Percentiles rank a stretch among this genome's conserved stretches.
phyloP scores from a whole-genome alignment of 352 stramenopile genomes.

The Pythium pyrilobum region DNA sequence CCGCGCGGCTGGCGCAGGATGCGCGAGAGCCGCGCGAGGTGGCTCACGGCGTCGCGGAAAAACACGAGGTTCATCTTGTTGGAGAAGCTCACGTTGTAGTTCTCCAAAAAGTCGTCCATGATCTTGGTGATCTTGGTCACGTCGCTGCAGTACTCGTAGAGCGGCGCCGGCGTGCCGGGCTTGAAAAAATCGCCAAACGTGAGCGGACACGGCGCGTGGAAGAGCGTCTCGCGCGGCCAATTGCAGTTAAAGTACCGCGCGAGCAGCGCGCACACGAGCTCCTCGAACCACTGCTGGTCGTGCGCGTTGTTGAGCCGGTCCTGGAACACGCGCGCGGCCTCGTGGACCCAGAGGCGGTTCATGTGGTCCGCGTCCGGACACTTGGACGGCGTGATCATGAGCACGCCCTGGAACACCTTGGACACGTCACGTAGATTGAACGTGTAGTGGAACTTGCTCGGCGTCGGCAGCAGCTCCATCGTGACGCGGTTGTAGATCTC shows the following conservation, averaged over 20 bases:
- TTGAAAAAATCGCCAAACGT: conserved; percentile 93
- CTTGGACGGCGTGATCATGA: conserved; percentile 89
- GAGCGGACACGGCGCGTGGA: conserved; percentile 82
- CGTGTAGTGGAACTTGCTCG: conserved; percentile 92
- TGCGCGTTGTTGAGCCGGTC: conserved; percentile 87
- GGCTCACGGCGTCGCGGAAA: conserved; percentile 90
- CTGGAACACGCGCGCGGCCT: conserved; percentile 90
- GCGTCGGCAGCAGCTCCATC: conserved; percentile 89
- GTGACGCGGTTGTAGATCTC: conserved; percentile 93
- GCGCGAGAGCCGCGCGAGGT: conserved; percentile 84
- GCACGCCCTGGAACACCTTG: conserved; percentile 94
- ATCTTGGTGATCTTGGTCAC: conserved; percentile 75
- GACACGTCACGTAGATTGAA: conserved; percentile 96
- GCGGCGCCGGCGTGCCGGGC: conserved; percentile 54
- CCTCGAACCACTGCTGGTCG: conserved; percentile 91
- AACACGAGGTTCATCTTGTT: conserved; percentile 97
- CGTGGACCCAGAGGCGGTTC: conserved; percentile 90
- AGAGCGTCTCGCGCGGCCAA: conserved; percentile 77
- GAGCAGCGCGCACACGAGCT: conserved; percentile 82
- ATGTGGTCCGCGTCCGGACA: conserved; percentile 83
- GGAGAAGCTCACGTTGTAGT: conserved; percentile 92
- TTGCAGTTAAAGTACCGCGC: conserved; percentile 69
- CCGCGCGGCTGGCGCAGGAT: conserved; percentile 91
- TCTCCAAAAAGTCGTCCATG: conserved; percentile 91
- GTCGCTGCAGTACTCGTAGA: conserved; percentile 87